Evolutionary conservation across 345 rosid species (phyloP), one percentile per base, ranked within the genome.

Genomic region (Rhizophora apiculata): DNA sequence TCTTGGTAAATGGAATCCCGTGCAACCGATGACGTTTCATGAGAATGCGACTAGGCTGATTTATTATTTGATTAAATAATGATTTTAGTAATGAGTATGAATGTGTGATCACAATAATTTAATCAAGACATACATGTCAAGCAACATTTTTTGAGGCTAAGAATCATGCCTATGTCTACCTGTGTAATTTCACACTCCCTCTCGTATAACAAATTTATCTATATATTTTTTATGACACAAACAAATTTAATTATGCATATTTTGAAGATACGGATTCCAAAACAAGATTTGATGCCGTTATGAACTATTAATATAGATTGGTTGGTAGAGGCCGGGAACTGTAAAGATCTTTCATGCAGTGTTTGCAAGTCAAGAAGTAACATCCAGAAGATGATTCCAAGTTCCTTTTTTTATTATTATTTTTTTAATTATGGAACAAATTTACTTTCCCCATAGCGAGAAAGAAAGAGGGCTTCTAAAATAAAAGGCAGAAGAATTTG

Each of bases 311-410:
- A 70, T 57, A 8, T 30, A 63, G n/a, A 65, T 43, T 10, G 72
- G 70, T 76, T 63, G 73, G 76, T 73, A 64, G 70, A 66, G 78
- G 76, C 60, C 72, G 74, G 79, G 65, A 64, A 60, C 26, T 39
- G 51, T 18, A 29, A 32, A 60, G 51, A 69, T 57, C 46, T 61
- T 55, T 55, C 22, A 31, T 69, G n/a, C 63, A 55, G 60, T 64
- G 74, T 63, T 73, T 71, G 55, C 68, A 71, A 74, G 76, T 71
- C 62, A 74, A 63, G 53, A 16, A 46, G 5, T 9, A 19, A 48
- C 58, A 62, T 37, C 24, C 26, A 56, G 13, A 55, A 20, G 29
- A 29, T 21, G 36, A 64, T 63, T 24, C 31, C 7, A 56, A 56
- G 60, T 24, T 56, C 18, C 2, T 3, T 13, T 13, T 43, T 3